phyloP scores from a whole-genome alignment of 345 rosid species.

The Ricinus communis region DNA sequence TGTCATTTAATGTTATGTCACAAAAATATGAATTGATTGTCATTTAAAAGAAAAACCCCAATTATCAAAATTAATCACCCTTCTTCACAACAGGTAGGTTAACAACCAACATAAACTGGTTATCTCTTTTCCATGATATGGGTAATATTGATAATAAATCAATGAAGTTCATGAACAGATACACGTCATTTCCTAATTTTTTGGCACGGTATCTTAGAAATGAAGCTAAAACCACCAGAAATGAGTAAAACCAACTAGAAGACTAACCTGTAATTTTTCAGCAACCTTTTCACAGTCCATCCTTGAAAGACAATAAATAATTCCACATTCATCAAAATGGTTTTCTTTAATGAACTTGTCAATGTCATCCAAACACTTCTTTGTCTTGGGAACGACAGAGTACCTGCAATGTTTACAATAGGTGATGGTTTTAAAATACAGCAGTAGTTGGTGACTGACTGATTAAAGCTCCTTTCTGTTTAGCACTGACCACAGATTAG shows the following conservation, averaged over 20 bases:
- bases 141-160: not conserved
- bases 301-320: constrained; percentile 96
- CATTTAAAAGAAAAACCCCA: not conserved
- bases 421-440: constrained; percentile 31
- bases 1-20: not conserved
- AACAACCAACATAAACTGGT: not conserved
- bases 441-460: constrained; percentile 1
- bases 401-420: constrained; percentile 57
- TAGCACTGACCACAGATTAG: constrained; percentile 68
- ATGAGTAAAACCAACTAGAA: not conserved
- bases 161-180: not conserved
- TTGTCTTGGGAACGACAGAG: constrained; percentile 78
- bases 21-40: too few relatives aligned
- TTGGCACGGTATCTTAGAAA: not conserved
- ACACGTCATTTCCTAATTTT: not conserved
- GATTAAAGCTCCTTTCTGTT: constrained; percentile 12
- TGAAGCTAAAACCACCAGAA: constrained; percentile 12
- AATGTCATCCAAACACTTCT: constrained; percentile 87
- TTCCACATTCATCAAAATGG: constrained; percentile 97
- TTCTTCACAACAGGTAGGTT: not conserved
- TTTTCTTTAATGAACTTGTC: constrained; percentile 84
- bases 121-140: not conserved
- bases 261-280: constrained; percentile 77
- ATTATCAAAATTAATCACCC: constrained; percentile 1
- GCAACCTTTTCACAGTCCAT: constrained; percentile 98